phyloP scores from a whole-genome alignment of 106 monocot genomes.

The Acorus gramineus region DNA sequence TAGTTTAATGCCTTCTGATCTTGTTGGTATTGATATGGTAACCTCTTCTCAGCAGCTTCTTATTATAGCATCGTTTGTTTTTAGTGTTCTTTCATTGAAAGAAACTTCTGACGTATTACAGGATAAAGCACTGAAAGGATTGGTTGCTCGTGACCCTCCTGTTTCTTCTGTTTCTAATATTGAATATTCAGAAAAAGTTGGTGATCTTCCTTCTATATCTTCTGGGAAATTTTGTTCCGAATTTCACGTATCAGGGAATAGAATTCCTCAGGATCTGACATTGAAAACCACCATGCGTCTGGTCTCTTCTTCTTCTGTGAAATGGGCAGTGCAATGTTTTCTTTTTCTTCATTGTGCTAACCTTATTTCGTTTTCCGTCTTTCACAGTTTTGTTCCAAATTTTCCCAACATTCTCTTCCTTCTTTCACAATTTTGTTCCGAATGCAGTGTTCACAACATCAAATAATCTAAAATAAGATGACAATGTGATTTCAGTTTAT shows the following conservation, averaged over 20 bases:
- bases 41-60: slow-evolving; percentile 3
- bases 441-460: no score
- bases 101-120: slow-evolving; percentile 11
- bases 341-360: neutral
- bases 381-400: neutral
- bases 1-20: slow-evolving; percentile 31
- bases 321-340: slow-evolving; percentile 42
- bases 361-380: neutral
- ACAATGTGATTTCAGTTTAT: no score
- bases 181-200: slow-evolving; percentile 17
- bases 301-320: slow-evolving; percentile 74
- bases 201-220: slow-evolving; percentile 15
- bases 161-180: slow-evolving; percentile 8
- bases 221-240: slow-evolving; percentile 26
- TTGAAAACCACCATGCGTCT: slow-evolving; percentile 65
- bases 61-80: neutral
- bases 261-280: slow-evolving; percentile 68
- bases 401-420: no score
- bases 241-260: slow-evolving; percentile 49
- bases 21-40: slow-evolving; percentile 75
- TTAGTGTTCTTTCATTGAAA: neutral
- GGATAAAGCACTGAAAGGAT: slow-evolving; percentile 82
- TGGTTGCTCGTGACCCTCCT: slow-evolving; percentile 34
- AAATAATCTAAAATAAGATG: no score
- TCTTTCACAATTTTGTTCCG: no score